Percentiles rank a stretch among this genome's conserved stretches.
These are phyloP conservation scores for Bauhinia variegata DNA, from an alignment of 306 rosid species.

Conservation along the genomic window DNA sequence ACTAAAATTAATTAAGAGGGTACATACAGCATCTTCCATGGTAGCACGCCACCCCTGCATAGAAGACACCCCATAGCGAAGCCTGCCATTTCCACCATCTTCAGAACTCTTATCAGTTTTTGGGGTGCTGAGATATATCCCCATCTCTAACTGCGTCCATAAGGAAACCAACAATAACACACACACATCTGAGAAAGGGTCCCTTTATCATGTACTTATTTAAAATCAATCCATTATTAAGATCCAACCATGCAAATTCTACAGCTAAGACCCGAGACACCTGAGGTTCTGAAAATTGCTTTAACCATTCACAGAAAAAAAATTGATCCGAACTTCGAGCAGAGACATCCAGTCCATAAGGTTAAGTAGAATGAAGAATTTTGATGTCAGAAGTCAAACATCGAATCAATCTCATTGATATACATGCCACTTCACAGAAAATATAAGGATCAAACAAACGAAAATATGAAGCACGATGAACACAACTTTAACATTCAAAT, in stretches of 20 bases:
- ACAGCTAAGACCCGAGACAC: not conserved
- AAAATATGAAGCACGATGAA: too few relatives aligned
- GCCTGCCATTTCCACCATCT: constrained; percentile 75
- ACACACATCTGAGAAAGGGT: constrained; percentile 4
- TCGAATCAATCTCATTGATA: constrained; percentile 9
- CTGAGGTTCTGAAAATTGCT: not conserved
- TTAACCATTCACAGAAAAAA: too few relatives aligned
- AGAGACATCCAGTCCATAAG: constrained; percentile 6
- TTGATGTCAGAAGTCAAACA: not conserved
- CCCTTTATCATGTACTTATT: not conserved
- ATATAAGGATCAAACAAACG: constrained; percentile 2
- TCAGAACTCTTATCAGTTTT: constrained; percentile 90
- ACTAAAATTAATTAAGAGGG: constrained; percentile 1
- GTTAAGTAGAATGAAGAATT: not conserved
- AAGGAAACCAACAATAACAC: constrained; percentile 7
- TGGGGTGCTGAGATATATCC: constrained; percentile 83
- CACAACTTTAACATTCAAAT: too few relatives aligned
- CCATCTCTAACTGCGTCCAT: constrained; percentile 59
- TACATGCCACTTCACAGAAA: not conserved
- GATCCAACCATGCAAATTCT: constrained; percentile 29
- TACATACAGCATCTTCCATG: constrained; percentile 94
- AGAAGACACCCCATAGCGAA: constrained; percentile 79
- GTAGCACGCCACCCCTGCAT: constrained; percentile 99
- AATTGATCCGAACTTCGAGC: too few relatives aligned
- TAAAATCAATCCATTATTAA: constrained; percentile 1